Conservation (phyloP, 306 rosid genomes). For the Medicago truncatula region MtrunA17r5.0-ANR NC_053045.1:34146501-34147000, state of each 20-base stretch:
- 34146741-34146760: constrained; percentile 32
- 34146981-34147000: constrained; percentile 46
- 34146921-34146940: too few relatives aligned
- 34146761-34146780: background rate
- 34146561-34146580: background rate
- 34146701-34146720: background rate
- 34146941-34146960: constrained; percentile 36
- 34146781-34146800: background rate
- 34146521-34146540: too few relatives aligned
- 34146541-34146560: background rate
- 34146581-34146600: too few relatives aligned
- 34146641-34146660: background rate
- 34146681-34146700: background rate
- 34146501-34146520: too few relatives aligned
- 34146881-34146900: constrained; percentile 33
- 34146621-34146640: background rate
- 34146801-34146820: background rate
- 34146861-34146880: constrained; percentile 5
- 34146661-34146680: background rate
- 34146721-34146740: constrained; percentile 30
- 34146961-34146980: constrained; percentile 29
- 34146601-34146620: too few relatives aligned
- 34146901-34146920: constrained; percentile 30
- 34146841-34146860: background rate
- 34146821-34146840: background rate